Base-by-base conservation (phyloP, 345 rosid genomes). In the Eutrema japonicum region DNA sequence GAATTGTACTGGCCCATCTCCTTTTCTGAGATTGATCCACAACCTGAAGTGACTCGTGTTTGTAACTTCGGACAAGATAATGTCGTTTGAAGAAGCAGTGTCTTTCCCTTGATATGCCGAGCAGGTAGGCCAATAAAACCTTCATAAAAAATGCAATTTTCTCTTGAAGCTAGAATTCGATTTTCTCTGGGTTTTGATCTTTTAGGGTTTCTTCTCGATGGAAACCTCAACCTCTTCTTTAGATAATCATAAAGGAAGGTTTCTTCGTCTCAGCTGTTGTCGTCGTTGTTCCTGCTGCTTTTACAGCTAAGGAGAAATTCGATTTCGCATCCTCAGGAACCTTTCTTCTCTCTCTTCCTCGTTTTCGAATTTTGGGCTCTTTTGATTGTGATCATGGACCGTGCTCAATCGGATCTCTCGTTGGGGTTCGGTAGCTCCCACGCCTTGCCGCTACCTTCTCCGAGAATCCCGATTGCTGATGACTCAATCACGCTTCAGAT, bases 401-500 rank as follows among this genome's bases (percentile, higher is more conserved):
- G 80, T 49, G 59, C 80, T 46, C 78, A 76, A 41, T 83, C 87
- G 6, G 76, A 73, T 72, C 82, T 82, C 67, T 77, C 85, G 0
- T 72, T 87, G 5, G 83, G 84, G n/a, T 78, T 83, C 42, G 67
- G 64, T n/a, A 71, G 48, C 49, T 65, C 82, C 5, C 75, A 76
- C 52, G 64, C 74, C 1, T 78, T 81, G 3, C 72, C 82, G 0
- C 11, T 70, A 5, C 71, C 76, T 16, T 64, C 82, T 22, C 65
- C 52, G 3, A 64, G 79, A 40, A 59, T 71, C 47, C 78, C 67
- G 10, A 70, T 83, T 13, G 82, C 76, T 29, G 89, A 83, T 18
- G 88, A 81, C 38, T 80, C 87, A 2, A 78, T 81, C 65, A 74
- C 84, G 36, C 83, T 80, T 52, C 86, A 69, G 40, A 75, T 78